phyloP scores from a whole-genome alignment of 306 rosid species.

The peach (Prunus persica) region Prunus_persica_NCBIv2 NC_034009.1:22915001-22915500 shows the following conservation, averaged over 20 bases:
- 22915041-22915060: slow-evolving; percentile 27
- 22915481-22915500: neutral
- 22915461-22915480: neutral
- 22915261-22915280: slow-evolving; percentile 33
- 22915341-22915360: neutral
- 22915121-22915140: neutral
- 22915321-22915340: slow-evolving; percentile 30
- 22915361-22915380: neutral
- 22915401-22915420: neutral
- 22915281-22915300: slow-evolving; percentile 23
- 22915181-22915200: slow-evolving; percentile 9
- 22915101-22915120: neutral
- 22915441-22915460: neutral
- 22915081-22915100: neutral
- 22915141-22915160: neutral
- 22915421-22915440: neutral
- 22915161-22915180: slow-evolving; percentile 27
- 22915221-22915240: slow-evolving; percentile 31
- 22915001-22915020: slow-evolving; percentile 28
- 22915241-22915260: slow-evolving; percentile 24
- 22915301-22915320: slow-evolving; percentile 29
- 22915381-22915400: neutral
- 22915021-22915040: slow-evolving; percentile 23
- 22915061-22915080: slow-evolving; percentile 19
- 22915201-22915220: slow-evolving; percentile 11